These are phyloP conservation scores for Sideroxylon spinosum DNA, from an alignment of 179 eudicot species.

Conservation along the genomic window DNA sequence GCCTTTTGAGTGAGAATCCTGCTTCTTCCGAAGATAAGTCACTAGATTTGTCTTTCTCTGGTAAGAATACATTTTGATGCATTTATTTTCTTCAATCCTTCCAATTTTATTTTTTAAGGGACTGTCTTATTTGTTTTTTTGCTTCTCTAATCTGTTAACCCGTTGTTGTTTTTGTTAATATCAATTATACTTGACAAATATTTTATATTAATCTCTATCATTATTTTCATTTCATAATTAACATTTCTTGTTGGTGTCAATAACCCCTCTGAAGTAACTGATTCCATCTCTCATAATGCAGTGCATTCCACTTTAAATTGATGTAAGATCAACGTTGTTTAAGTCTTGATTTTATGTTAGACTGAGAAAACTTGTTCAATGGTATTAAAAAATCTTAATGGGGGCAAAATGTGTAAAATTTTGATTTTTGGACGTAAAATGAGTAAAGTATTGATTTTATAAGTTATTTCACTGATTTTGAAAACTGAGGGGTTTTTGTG, in stretches of 20 bases:
- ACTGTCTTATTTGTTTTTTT: background rate
- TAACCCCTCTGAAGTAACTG: background rate
- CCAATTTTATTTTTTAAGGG: background rate
- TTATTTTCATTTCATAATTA: background rate
- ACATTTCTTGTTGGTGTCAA: background rate
- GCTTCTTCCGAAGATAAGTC: conserved; percentile 62
- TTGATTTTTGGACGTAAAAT: too few species aligned
- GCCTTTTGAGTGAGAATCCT: conserved; percentile 57
- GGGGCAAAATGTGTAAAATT: too few species aligned
- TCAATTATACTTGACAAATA: background rate
- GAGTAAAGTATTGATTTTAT: too few species aligned
- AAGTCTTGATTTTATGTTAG: too few species aligned
- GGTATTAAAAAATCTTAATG: too few species aligned
- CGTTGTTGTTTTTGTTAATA: background rate
- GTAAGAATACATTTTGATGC: background rate
- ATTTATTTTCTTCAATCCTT: background rate
- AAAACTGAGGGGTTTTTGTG: too few species aligned
- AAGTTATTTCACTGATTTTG: too few species aligned
- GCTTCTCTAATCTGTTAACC: background rate
- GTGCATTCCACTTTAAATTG: background rate
- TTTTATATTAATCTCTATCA: background rate
- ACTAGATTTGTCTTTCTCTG: conserved; percentile 66
- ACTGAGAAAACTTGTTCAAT: too few species aligned
- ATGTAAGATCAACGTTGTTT: background rate
- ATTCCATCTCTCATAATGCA: background rate